Percentiles rank a stretch among this genome's conserved stretches.
Evolutionary conservation across 306 rosid genomes (phyloP).

Genomic region (Sophora flavescens): DNA sequence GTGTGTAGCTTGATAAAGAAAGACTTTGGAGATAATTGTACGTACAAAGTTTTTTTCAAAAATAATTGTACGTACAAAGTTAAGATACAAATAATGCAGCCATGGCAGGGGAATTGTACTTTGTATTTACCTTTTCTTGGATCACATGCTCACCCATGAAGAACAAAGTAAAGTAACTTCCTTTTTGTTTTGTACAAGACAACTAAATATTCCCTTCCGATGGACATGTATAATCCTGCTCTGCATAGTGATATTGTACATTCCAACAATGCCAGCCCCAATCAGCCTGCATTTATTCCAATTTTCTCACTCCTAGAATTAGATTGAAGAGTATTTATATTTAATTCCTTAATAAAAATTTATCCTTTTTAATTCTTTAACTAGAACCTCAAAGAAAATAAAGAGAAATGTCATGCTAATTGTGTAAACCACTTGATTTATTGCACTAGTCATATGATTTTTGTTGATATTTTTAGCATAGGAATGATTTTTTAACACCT

Average conservation of each 20-base stretch:
- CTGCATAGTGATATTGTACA: neutral
- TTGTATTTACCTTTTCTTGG: neutral
- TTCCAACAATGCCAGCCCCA: neutral
- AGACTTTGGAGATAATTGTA: neutral
- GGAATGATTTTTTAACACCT: too few relatives aligned
- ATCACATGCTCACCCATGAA: neutral
- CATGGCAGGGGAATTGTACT: slow-evolving; percentile 12
- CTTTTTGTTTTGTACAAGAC: slow-evolving; percentile 27
- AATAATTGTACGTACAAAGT: neutral
- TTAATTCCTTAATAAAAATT: too few relatives aligned
- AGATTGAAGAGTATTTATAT: too few relatives aligned
- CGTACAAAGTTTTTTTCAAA: too few relatives aligned
- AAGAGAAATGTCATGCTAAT: neutral
- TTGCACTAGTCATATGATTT: too few relatives aligned
- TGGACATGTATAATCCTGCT: neutral
- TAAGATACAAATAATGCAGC: neutral
- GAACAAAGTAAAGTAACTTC: neutral
- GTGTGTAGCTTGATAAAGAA: neutral
- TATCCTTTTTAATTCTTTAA: too few relatives aligned
- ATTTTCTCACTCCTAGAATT: neutral
- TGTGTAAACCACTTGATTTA: too few relatives aligned
- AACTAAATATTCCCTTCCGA: slow-evolving; percentile 10
- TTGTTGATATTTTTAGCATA: neutral
- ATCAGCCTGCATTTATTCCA: neutral
- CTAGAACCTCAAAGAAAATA: too few relatives aligned